phyloP scores from a whole-genome alignment of 2,329 filamentous ascomycete genomes.

The Talaromyces piceae region DNA sequence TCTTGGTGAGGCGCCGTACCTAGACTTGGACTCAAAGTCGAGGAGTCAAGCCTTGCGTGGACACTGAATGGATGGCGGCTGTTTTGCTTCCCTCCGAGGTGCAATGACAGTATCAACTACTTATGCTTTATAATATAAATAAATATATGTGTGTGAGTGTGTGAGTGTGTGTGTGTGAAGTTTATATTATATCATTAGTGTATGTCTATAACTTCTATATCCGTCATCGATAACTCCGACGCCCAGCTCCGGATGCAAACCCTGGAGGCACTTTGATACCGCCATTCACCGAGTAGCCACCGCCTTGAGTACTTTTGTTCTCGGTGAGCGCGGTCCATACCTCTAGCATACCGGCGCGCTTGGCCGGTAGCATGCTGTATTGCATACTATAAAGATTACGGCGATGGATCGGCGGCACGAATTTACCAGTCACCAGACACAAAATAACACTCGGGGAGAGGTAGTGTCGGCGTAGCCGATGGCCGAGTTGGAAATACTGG shows the following conservation, averaged over 20 bases:
- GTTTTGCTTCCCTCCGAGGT: too few relatives aligned
- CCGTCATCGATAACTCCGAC: conserved; percentile 6
- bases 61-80: too few relatives aligned
- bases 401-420: conserved; percentile 89
- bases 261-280: conserved; percentile 6
- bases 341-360: conserved; percentile 69
- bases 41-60: neutral
- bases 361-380: conserved; percentile 92
- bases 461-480: conserved; percentile 91
- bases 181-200: neutral
- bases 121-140: too few relatives aligned
- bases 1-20: conserved; percentile 27
- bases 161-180: neutral
- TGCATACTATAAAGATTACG: conserved; percentile 93
- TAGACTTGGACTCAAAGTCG: conserved; percentile 23
- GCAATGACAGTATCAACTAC: too few relatives aligned
- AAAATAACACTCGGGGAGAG: conserved; percentile 80
- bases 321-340: conserved; percentile 71
- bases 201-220: neutral
- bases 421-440: conserved; percentile 80
- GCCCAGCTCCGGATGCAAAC: conserved; percentile 7
- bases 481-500: conserved; percentile 91
- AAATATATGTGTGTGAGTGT: too few relatives aligned
- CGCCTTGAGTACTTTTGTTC: conserved; percentile 21
- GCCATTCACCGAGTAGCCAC: neutral